Percentiles rank a stretch among this genome's conserved stretches.
phyloP scores from a whole-genome alignment of 148 eudicot genomes.

The Vaccinium vitisidaea region DNA sequence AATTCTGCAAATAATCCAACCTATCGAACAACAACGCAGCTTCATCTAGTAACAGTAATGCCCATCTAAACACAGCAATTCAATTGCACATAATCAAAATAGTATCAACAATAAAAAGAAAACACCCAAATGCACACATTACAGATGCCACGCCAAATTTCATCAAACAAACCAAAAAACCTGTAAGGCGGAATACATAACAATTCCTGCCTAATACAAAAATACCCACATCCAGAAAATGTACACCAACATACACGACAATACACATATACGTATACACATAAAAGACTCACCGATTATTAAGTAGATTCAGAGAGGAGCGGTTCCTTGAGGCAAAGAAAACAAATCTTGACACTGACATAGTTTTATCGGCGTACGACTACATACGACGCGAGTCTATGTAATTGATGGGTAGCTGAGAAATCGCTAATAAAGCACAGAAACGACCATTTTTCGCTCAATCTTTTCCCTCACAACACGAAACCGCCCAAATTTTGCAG shows the following conservation, averaged over 20 bases:
- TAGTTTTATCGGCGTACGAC: neutral
- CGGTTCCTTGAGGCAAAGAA: slow-evolving; percentile 16
- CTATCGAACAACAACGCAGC: neutral
- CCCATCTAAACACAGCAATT: neutral
- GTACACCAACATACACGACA: neutral
- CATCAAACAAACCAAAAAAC: neutral
- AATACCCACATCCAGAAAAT: neutral
- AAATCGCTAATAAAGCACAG: neutral
- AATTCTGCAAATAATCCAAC: neutral
- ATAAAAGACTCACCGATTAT: slow-evolving; percentile 9
- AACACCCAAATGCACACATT: neutral
- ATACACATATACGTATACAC: neutral
- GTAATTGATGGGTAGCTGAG: neutral
- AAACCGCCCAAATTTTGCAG: neutral
- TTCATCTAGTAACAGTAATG: neutral
- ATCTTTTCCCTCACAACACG: neutral
- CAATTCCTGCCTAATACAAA: neutral
- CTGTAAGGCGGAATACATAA: neutral
- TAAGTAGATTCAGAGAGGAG: slow-evolving; percentile 11
- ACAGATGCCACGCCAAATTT: neutral
- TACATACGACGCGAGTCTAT: neutral
- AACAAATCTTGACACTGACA: slow-evolving; percentile 18
- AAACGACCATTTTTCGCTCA: neutral
- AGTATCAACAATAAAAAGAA: neutral
- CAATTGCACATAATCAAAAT: neutral